phyloP scores from a whole-genome alignment of 148 eudicot species.

The Camellia granthamiana region DNA sequence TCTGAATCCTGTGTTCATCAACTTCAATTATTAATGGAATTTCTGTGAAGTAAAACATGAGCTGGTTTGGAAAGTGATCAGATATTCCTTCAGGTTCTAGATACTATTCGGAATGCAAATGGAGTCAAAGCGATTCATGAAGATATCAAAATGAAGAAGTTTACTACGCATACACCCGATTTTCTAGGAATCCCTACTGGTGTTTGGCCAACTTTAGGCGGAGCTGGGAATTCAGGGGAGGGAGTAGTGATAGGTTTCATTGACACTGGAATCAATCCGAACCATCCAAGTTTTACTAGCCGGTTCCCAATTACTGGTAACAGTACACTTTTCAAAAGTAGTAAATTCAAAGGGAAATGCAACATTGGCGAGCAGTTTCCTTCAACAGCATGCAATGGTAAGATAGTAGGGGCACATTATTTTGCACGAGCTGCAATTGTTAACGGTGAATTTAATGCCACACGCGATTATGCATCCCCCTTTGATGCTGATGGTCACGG shows the following conservation, averaged over 20 bases:
- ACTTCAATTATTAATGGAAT: neutral
- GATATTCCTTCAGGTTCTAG: constrained; percentile 33
- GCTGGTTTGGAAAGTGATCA: neutral
- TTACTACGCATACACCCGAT: constrained; percentile 68
- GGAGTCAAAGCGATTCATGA: constrained; percentile 51
- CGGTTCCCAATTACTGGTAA: neutral
- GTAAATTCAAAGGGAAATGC: constrained; percentile 56
- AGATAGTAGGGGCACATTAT: constrained; percentile 69
- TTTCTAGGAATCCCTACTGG: constrained; percentile 48
- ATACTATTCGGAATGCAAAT: constrained; percentile 30
- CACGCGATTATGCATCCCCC: constrained; percentile 66
- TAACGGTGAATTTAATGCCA: constrained; percentile 59
- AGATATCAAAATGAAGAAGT: constrained; percentile 46
- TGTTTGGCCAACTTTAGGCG: constrained; percentile 61
- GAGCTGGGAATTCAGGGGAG: constrained; percentile 46
- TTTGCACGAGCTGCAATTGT: constrained; percentile 66
- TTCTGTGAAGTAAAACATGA: neutral
- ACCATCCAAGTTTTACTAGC: constrained; percentile 55
- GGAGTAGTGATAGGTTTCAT: constrained; percentile 65
- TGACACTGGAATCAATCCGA: constrained; percentile 68
- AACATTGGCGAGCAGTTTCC: constrained; percentile 45
- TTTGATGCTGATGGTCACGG: constrained; percentile 83
- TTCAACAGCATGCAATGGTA: constrained; percentile 50
- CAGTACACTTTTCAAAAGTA: neutral
- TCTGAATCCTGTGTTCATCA: neutral